Evolutionary conservation across 1,284 basidiomycete species (phyloP).

Genomic region (Agaricales sp.): DNA sequence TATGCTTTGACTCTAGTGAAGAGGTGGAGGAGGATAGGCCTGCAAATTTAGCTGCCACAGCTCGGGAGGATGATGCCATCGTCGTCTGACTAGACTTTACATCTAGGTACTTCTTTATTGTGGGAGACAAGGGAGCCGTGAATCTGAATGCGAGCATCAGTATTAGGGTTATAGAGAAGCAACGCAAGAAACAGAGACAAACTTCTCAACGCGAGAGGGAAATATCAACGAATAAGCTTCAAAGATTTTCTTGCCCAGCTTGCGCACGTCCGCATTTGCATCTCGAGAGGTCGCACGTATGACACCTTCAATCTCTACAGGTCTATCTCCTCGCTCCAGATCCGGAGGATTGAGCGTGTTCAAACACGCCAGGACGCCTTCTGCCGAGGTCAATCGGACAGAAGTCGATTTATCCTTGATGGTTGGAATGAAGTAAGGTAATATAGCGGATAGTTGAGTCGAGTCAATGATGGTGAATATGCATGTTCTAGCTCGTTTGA

Average conservation of each 20-base stretch:
- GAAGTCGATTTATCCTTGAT: constrained; percentile 63
- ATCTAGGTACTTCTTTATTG: constrained; percentile 69
- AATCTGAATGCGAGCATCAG: constrained; percentile 38
- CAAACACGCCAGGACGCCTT: constrained; percentile 53
- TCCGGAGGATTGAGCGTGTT: constrained; percentile 71
- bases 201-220: constrained; percentile 59
- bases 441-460: constrained; percentile 59
- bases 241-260: constrained; percentile 59
- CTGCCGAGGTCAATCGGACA: constrained; percentile 52
- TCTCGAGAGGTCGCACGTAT: constrained; percentile 63
- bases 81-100: constrained; percentile 26
- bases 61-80: constrained; percentile 8
- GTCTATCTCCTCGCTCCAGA: constrained; percentile 53
- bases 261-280: constrained; percentile 68
- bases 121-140: constrained; percentile 62
- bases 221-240: constrained; percentile 66
- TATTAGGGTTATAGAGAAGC: constrained; percentile 2
- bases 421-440: constrained; percentile 51
- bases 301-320: constrained; percentile 57
- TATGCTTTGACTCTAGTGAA: constrained; percentile 9
- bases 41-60: constrained; percentile 6
- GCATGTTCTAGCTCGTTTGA: constrained; percentile 51
- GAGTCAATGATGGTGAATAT: constrained; percentile 54
- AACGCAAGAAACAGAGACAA: constrained; percentile 17
- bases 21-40: constrained; percentile 15